phyloP scores from a whole-genome alignment of 2,329 filamentous ascomycete genomes.

The Talaromyces sp. region DNA sequence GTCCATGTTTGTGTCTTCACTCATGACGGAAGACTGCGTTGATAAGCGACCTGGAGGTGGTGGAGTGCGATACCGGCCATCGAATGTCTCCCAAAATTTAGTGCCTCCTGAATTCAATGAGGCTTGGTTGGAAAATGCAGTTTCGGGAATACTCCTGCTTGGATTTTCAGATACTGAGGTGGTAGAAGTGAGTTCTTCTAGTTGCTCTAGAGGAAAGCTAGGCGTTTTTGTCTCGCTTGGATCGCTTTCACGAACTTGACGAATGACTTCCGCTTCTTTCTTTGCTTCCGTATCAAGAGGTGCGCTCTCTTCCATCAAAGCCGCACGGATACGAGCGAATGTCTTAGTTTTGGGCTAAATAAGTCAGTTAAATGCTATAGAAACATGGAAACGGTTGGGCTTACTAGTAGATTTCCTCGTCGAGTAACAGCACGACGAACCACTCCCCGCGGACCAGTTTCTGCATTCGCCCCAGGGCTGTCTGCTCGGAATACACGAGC shows the following conservation, averaged over 20 bases:
- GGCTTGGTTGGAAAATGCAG: conserved; percentile 71
- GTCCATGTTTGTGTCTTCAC: conserved; percentile 40
- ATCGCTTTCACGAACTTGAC: conserved; percentile 89
- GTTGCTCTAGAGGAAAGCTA: conserved; percentile 38
- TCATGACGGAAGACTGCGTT: conserved; percentile 49
- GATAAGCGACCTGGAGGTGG: conserved; percentile 59
- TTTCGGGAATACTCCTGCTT: conserved; percentile 48
- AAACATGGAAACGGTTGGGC: conserved; percentile 28
- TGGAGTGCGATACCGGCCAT: conserved; percentile 64
- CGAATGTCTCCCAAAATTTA: conserved; percentile 77
- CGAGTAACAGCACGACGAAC: conserved; percentile 80
- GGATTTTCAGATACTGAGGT: conserved; percentile 40
- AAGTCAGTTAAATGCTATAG: conserved; percentile 19
- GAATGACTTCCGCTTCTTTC: conserved; percentile 90
- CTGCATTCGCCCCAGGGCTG: conserved; percentile 53
- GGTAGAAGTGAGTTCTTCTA: conserved; percentile 17
- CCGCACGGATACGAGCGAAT: conserved; percentile 88
- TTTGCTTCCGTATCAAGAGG: conserved; percentile 85
- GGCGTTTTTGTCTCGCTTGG: conserved; percentile 50
- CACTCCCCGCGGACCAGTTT: conserved; percentile 65
- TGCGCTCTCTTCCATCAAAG: conserved; percentile 79
- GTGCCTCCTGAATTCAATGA: conserved; percentile 68
- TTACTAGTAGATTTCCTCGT: conserved; percentile 80
- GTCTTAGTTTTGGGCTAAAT: conserved; percentile 87
- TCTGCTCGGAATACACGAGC: conserved; percentile 34